These are phyloP conservation scores for Colletotrichum sp. DNA, from an alignment of 2,329 filamentous ascomycete species.

Conservation along the genomic window DNA sequence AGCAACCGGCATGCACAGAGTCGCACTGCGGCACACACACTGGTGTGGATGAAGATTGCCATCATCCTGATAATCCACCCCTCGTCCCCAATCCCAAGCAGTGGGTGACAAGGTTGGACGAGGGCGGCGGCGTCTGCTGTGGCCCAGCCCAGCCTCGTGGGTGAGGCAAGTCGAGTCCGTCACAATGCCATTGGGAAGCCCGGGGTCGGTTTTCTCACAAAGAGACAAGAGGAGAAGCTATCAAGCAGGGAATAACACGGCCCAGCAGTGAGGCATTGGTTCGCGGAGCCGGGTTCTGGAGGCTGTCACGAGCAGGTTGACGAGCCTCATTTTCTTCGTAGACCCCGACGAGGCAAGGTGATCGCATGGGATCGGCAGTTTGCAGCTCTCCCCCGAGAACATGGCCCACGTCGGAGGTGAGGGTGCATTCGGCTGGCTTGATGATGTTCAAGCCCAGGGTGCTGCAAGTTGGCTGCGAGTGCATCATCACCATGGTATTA, in stretches of 20 bases:
- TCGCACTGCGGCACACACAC: neutral
- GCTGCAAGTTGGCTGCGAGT: neutral
- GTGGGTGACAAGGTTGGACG: neutral
- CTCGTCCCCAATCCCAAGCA: neutral
- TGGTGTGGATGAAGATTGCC: neutral
- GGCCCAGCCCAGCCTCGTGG: neutral
- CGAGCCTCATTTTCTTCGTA: slow-evolving; percentile 1
- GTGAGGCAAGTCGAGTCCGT: neutral
- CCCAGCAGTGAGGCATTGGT: neutral
- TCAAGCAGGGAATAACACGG: neutral
- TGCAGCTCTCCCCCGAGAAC: neutral
- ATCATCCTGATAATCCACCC: neutral
- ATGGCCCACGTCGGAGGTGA: neutral
- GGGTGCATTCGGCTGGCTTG: neutral
- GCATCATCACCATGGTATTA: neutral
- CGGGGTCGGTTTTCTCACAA: neutral
- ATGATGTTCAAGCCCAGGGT: neutral
- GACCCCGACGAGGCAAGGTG: neutral
- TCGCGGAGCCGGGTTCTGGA: neutral
- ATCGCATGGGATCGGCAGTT: neutral
- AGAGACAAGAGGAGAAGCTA: neutral
- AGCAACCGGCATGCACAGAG: neutral
- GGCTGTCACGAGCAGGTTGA: neutral
- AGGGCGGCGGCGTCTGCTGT: neutral
- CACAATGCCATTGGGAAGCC: neutral